Base-by-base conservation (phyloP, 2,329 filamentous ascomycete species). In the Aspergillus fijiensis region DNA sequence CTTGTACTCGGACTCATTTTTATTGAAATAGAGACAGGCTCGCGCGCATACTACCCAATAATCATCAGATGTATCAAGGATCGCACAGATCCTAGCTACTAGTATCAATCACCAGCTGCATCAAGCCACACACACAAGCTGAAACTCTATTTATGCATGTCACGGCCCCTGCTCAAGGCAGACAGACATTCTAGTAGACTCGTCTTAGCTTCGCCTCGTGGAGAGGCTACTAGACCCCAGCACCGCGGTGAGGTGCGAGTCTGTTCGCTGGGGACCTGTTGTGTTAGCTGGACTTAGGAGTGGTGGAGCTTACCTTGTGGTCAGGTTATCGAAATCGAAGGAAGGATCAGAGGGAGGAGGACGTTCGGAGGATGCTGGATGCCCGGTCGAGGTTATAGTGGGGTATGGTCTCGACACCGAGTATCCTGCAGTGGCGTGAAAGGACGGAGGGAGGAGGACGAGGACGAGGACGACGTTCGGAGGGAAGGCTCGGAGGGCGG, bases 241-340 rank as follows among this genome's bases (percentile, higher is more conserved):
- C 53, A 55, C 53, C 53, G 7, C 53, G 53, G 19, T 55, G 42
- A 55, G 53, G 53, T 55, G 53, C 53, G 53, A 55, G 53, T 49
- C 52, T 47, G 19, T 31, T 45, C 53, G 47, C 42, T 45, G 51
- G 45, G 27, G 52, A 19, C 52, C 39, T 45, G 39, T 16, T 9
- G 3, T 45, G 39, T 45, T 45, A 45, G 39, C 39, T 16, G 33
- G 4, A 2, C 39, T 16, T 19, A 9, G 5, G 14, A 29, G 39
- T n/a, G 16, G n/a, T 7, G 39, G 39, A 9, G 39, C 39, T 45
- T 45, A 45, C 39, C 39, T 19, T 19, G 16, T 7, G 14, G 14
- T 45, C 14, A n/a, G 10, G 33, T 19, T 7, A 16, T 19, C 16
- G 16, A 45, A 19, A 45, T 4, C 11, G 39, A 19, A 5, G 16